Conservation (phyloP, 164 flowering plant species). For the Malania oleifera region DNA sequence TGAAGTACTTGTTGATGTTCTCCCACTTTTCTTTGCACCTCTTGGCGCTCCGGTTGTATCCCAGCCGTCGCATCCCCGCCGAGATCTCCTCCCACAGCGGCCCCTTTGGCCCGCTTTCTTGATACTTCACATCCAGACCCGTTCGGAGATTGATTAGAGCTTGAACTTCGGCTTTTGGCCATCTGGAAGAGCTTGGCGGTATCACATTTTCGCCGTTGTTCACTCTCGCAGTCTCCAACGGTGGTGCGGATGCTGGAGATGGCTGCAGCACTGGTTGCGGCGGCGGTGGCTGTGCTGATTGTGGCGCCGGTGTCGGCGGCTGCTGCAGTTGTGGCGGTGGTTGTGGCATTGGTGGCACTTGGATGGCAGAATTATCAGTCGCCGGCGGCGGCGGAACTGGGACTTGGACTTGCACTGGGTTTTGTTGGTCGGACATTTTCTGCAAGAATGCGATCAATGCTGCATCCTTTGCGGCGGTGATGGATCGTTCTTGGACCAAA, state of each 20-base stretch:
- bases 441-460: conserved; percentile 62
- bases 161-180: conserved; percentile 71
- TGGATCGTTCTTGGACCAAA: conserved; percentile 55
- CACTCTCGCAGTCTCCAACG: conserved; percentile 11
- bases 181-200: conserved; percentile 43
- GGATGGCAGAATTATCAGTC: too few relatives aligned
- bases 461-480: conserved; percentile 60
- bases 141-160: conserved; percentile 54
- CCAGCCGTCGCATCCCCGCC: conserved; percentile 45
- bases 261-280: conserved; percentile 2
- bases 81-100: conserved; percentile 85
- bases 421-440: conserved; percentile 43
- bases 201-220: conserved; percentile 20
- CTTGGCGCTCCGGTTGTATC: conserved; percentile 59
- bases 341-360: background rate
- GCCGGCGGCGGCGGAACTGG: background rate
- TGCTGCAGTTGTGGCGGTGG: conserved; percentile 7
- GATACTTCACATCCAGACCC: conserved; percentile 46
- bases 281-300: conserved; percentile 8
- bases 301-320: conserved; percentile 3
- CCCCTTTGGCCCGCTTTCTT: conserved; percentile 64
- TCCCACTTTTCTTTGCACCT: conserved; percentile 92
- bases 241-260: background rate
- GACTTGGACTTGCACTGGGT: conserved; percentile 9
- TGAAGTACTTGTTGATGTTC: conserved; percentile 84